These are phyloP conservation scores for Telopea speciosissima DNA, from an alignment of 177 flowering plant species.

Conservation along the genomic window DNA sequence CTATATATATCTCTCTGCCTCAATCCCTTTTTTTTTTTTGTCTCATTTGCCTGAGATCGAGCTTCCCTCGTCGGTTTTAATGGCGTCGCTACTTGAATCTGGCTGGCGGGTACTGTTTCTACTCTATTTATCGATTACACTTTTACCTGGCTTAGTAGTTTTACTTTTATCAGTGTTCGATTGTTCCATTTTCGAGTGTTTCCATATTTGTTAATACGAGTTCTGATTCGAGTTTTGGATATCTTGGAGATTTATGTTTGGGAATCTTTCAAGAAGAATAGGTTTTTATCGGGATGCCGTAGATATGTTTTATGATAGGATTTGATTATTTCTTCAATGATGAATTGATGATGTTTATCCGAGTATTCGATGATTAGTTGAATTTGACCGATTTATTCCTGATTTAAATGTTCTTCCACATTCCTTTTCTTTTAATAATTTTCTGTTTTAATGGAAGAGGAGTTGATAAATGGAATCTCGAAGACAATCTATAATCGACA, in stretches of 20 bases:
- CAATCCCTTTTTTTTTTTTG: background rate
- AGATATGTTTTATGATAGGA: background rate
- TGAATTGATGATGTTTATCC: no score
- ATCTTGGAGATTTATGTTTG: background rate
- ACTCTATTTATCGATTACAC: background rate
- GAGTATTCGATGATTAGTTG: no score
- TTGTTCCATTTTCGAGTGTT: no score
- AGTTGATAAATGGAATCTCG: background rate
- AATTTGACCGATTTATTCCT: no score
- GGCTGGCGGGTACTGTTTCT: slow-evolving; percentile 52
- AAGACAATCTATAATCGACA: background rate
- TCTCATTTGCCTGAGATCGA: slow-evolving; percentile 5
- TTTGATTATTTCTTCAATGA: no score
- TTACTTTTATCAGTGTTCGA: no score
- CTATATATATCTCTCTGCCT: background rate
- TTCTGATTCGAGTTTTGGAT: background rate
- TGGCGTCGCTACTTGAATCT: slow-evolving; percentile 65
- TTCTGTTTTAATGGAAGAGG: background rate
- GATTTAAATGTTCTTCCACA: no score
- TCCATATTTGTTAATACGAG: background rate
- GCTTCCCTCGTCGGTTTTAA: slow-evolving; percentile 12
- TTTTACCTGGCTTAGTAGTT: background rate
- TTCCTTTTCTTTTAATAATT: no score
- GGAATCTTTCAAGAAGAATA: background rate
- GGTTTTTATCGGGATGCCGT: background rate